Evolutionary conservation across 345 rosid genomes (phyloP).

Genomic region (Gossypium arboreum): DNA sequence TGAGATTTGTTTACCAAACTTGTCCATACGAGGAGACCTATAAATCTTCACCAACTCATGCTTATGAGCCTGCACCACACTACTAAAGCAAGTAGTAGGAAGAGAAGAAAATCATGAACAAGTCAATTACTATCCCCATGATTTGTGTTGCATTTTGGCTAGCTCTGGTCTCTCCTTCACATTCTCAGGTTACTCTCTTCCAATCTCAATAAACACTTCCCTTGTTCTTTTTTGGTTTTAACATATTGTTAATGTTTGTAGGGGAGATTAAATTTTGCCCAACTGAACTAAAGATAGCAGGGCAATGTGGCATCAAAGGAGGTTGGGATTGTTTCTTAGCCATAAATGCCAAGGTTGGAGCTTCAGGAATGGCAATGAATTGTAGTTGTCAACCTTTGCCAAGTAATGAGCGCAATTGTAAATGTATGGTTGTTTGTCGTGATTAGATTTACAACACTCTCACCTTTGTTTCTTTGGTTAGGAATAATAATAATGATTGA

Average conservation of each 20-base stretch:
- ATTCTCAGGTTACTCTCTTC: constrained; percentile 2
- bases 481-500: not conserved
- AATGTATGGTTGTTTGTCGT: not conserved
- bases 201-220: not conserved
- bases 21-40: not conserved
- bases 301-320: not conserved
- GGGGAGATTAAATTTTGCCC: not conserved
- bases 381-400: not conserved
- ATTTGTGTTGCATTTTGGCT: not conserved
- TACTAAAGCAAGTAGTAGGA: not conserved
- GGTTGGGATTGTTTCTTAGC: not conserved
- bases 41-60: not conserved
- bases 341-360: not conserved
- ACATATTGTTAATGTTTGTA: not conserved
- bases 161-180: not conserved
- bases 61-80: not conserved
- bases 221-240: not conserved
- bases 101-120: not conserved
- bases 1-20: not conserved
- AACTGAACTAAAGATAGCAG: not conserved
- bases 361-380: not conserved
- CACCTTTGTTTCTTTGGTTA: not conserved
- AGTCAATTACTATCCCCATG: not conserved
- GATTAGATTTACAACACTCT: not conserved
- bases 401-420: not conserved